phyloP scores from a whole-genome alignment of 352 stramenopile genomes.

The Globisporangium sylvaticum region DNA sequence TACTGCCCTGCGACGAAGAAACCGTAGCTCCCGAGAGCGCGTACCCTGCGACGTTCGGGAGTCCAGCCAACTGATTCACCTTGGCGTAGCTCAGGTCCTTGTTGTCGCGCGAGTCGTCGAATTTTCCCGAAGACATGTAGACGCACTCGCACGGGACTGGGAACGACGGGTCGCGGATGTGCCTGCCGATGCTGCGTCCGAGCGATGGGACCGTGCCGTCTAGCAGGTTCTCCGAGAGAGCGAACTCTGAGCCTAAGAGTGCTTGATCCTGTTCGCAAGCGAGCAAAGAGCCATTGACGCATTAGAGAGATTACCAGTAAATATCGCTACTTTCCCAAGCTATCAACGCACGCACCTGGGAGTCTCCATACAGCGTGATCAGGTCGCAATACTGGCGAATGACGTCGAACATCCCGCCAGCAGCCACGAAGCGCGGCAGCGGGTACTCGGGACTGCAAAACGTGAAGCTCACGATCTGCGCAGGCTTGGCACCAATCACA shows the following conservation, averaged over 20 bases:
- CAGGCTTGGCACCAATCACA: slow-evolving; percentile 2
- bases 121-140: slow-evolving; percentile 8
- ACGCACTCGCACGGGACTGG: slow-evolving; percentile 17
- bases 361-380: slow-evolving; percentile 63
- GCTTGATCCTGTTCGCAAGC: slow-evolving; percentile 10
- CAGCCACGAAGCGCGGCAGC: slow-evolving; percentile 34
- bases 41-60: slow-evolving; percentile 16
- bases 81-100: slow-evolving; percentile 21
- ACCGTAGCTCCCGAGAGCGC: slow-evolving; percentile 10
- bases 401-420: slow-evolving; percentile 31
- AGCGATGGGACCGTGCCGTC: slow-evolving; percentile 11
- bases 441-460: slow-evolving; percentile 66
- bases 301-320: background rate
- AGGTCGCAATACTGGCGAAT: slow-evolving; percentile 34
- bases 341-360: background rate
- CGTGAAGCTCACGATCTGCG: slow-evolving; percentile 27
- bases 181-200: slow-evolving; percentile 17
- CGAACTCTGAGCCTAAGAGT: slow-evolving; percentile 17
- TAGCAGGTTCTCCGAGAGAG: slow-evolving; percentile 10
- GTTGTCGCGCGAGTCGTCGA: slow-evolving; percentile 12
- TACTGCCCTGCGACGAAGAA: slow-evolving; percentile 4
- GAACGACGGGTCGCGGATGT: slow-evolving; percentile 18
- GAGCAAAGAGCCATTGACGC: background rate
- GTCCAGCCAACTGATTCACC: slow-evolving; percentile 12
- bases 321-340: background rate